Conservation (phyloP, 768 basidiomycete species). For the Psilocybe sp. region DNA sequence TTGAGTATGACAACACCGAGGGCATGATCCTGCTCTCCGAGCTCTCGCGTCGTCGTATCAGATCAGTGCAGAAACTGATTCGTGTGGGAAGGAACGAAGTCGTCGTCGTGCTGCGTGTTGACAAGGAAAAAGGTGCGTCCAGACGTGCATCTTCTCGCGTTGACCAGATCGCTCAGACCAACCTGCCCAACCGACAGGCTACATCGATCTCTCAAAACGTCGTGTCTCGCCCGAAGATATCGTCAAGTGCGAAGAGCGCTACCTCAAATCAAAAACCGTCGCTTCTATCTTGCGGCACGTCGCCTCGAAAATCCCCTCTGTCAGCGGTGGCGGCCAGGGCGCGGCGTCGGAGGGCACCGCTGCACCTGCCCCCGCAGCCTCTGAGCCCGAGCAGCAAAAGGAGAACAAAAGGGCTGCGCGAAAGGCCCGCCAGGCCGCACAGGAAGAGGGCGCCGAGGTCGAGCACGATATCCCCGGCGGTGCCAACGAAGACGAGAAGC, state of each 20-base stretch:
- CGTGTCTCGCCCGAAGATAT: conserved; percentile 98
- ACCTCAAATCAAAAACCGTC: conserved; percentile 96
- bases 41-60: conserved; percentile 91
- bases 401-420: conserved; percentile 43
- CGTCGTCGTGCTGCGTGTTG: conserved; percentile 95
- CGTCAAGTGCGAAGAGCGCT: conserved; percentile 97
- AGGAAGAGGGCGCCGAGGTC: conserved; percentile 40
- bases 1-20: conserved; percentile 98
- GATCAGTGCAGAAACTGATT: conserved; percentile 97
- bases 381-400: conserved; percentile 38
- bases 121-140: conserved; percentile 92
- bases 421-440: conserved; percentile 43
- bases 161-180: background rate
- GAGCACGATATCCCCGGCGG: conserved; percentile 38
- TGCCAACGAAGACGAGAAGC: conserved; percentile 69
- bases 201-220: conserved; percentile 98
- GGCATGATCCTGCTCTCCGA: conserved; percentile 99
- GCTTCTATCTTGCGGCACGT: conserved; percentile 92
- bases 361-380: conserved; percentile 3
- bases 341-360: conserved; percentile 10
- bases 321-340: conserved; percentile 27
- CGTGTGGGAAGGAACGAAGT: conserved; percentile 97
- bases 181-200: conserved; percentile 49
- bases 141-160: background rate
- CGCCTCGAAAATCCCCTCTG: conserved; percentile 72